A percentile compares a stretch with the other conserved stretches of the same genome.
Evolutionary conservation across 2,329 filamentous ascomycete species (phyloP).

Genomic region (Hypoxylon sp.): DNA sequence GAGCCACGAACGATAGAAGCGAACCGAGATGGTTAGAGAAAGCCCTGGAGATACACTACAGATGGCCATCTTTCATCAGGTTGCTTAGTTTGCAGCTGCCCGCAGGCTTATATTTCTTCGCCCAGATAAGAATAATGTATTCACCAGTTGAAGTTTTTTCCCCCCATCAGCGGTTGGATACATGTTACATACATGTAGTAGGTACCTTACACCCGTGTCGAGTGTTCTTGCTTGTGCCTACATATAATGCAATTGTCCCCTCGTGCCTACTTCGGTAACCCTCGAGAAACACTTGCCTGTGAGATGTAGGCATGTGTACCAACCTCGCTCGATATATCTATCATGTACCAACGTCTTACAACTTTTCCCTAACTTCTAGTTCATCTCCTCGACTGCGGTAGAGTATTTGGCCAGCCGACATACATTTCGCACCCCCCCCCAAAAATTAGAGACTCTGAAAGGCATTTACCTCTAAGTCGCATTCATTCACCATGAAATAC

Average conservation of each 20-base stretch:
- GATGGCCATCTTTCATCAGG: background rate
- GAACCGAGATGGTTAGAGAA: background rate
- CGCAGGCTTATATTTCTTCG: background rate
- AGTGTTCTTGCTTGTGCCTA: too few species aligned
- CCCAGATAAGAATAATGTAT: background rate
- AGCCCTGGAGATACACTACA: background rate
- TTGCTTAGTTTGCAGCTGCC: background rate
- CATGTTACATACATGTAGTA: too few species aligned
- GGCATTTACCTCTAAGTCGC: background rate
- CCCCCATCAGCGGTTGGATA: background rate
- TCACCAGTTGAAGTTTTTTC: too few species aligned
- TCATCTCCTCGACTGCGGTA: background rate
- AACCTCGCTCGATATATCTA: background rate
- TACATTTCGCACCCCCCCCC: background rate
- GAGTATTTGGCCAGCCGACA: background rate
- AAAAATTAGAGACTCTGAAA: background rate
- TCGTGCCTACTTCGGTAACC: conserved; percentile 4
- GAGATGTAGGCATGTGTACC: background rate
- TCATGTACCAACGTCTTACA: background rate
- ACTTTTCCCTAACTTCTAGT: background rate
- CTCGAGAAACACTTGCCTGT: background rate
- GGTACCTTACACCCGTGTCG: too few species aligned
- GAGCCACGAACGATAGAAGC: background rate
- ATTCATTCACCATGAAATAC: conserved; percentile 31
- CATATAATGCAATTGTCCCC: background rate